Conservation (phyloP, 2,329 filamentous ascomycete genomes). For the Albophoma yamanashiensis region DNA sequence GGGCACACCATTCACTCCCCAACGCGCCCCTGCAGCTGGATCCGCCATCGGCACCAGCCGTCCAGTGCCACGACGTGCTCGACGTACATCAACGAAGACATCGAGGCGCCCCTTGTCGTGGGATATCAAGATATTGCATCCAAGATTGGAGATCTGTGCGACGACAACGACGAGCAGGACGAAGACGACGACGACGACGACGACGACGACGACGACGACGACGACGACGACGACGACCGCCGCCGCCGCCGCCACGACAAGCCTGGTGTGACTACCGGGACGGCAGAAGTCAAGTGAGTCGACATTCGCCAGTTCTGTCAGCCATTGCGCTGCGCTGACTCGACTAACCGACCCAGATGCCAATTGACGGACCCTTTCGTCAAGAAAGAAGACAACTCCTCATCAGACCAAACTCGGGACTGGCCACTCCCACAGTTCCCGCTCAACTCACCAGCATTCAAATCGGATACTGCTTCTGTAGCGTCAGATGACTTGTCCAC, state of each 20-base stretch:
- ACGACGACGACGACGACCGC: not conserved
- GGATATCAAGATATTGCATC: conserved; percentile 12
- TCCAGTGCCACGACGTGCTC: conserved; percentile 26
- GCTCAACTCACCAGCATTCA: conserved; percentile 2
- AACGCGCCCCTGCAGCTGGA: conserved; percentile 15
- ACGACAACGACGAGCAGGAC: not conserved
- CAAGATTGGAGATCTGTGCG: not conserved
- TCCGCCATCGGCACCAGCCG: conserved; percentile 20
- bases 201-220: not conserved
- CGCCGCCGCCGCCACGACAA: not conserved
- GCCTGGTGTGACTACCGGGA: not conserved
- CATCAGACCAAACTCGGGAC: conserved; percentile 3
- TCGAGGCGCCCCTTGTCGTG: conserved; percentile 15
- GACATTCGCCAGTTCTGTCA: not conserved
- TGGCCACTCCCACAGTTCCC: conserved; percentile 4
- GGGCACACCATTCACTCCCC: conserved; percentile 12
- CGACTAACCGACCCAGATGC: conserved; percentile 1
- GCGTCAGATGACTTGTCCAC: conserved; percentile 18
- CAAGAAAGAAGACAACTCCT: conserved; percentile 5
- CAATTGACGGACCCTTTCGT: conserved; percentile 2
- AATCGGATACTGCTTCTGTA: conserved; percentile 11
- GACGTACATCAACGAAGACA: conserved; percentile 26
- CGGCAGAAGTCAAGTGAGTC: not conserved
- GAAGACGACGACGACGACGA: not conserved
- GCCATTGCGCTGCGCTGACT: not conserved